A percentile compares a stretch with the other conserved stretches of the same genome.
Evolutionary conservation across 1,284 basidiomycete species (phyloP).

Genomic region (Pseudozyma tsukubaensis): DNA sequence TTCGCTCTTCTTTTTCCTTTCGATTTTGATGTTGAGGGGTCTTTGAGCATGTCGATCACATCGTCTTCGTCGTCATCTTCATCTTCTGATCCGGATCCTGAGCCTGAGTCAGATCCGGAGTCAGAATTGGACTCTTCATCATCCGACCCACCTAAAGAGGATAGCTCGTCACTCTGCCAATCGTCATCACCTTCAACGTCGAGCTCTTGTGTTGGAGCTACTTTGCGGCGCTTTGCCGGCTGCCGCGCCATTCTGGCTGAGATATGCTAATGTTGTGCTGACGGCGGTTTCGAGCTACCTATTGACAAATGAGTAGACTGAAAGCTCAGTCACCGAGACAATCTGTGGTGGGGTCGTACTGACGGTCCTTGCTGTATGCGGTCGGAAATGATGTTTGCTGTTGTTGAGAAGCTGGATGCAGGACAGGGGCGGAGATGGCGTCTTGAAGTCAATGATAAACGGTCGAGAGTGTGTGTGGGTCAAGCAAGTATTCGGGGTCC

Average conservation of each 20-base stretch:
- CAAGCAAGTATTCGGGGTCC: constrained; percentile 4
- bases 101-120: constrained; percentile 15
- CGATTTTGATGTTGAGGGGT: constrained; percentile 3
- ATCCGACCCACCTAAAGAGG: constrained; percentile 38
- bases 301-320: no score
- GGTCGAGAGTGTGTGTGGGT: neutral
- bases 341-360: no score
- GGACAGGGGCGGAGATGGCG: neutral
- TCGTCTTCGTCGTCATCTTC: constrained; percentile 26
- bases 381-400: neutral
- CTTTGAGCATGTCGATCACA: constrained; percentile 43
- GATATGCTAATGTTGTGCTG: neutral
- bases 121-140: constrained; percentile 20
- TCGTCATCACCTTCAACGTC: constrained; percentile 45
- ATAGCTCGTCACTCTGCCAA: constrained; percentile 47
- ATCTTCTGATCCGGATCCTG: neutral
- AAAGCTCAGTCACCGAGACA: no score
- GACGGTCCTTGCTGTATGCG: neutral
- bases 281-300: no score
- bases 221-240: constrained; percentile 36
- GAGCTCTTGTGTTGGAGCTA: constrained; percentile 14
- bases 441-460: neutral
- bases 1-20: constrained; percentile 7
- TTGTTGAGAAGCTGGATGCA: neutral
- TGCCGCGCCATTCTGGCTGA: constrained; percentile 29